These are phyloP conservation scores for Asparagopsis taxiformis DNA, from an alignment of 31 red algal species.

Conservation along the genomic window DNA sequence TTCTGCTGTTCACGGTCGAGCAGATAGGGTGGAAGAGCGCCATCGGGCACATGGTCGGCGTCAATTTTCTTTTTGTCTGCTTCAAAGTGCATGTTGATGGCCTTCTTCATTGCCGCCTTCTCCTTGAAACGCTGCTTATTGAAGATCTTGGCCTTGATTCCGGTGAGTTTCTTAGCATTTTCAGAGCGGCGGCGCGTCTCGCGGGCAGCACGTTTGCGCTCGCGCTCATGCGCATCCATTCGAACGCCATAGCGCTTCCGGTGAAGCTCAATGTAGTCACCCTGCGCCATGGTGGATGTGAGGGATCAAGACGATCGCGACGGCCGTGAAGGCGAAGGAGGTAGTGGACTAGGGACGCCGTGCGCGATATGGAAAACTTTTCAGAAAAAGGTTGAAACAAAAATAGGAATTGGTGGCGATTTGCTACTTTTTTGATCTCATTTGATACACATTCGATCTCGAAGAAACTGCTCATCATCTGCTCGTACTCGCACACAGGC, in stretches of 20 bases:
- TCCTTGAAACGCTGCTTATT: slow-evolving; percentile 95
- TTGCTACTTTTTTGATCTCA: too few relatives aligned
- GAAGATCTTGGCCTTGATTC: slow-evolving; percentile 94
- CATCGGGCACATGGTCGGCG: slow-evolving; percentile 52
- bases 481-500: too few relatives aligned
- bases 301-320: neutral
- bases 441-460: too few relatives aligned
- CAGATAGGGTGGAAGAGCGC: slow-evolving; percentile 89
- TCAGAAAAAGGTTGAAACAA: too few relatives aligned
- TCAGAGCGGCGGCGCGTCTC: slow-evolving; percentile 46
- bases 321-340: too few relatives aligned
- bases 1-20: slow-evolving; percentile 84
- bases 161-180: slow-evolving; percentile 58
- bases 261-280: slow-evolving; percentile 97
- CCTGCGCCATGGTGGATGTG: slow-evolving; percentile 81
- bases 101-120: slow-evolving; percentile 89
- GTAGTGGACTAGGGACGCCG: too few relatives aligned
- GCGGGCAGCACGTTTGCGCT: slow-evolving; percentile 85
- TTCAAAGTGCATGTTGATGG: slow-evolving; percentile 72
- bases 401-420: too few relatives aligned
- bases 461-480: too few relatives aligned
- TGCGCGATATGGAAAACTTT: too few relatives aligned
- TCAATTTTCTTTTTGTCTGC: slow-evolving; percentile 27
- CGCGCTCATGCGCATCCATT: slow-evolving; percentile 80
- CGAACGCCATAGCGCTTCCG: slow-evolving; percentile 92